phyloP scores from a whole-genome alignment of 208 protist species.

The Entamoeba dispar region DNA sequence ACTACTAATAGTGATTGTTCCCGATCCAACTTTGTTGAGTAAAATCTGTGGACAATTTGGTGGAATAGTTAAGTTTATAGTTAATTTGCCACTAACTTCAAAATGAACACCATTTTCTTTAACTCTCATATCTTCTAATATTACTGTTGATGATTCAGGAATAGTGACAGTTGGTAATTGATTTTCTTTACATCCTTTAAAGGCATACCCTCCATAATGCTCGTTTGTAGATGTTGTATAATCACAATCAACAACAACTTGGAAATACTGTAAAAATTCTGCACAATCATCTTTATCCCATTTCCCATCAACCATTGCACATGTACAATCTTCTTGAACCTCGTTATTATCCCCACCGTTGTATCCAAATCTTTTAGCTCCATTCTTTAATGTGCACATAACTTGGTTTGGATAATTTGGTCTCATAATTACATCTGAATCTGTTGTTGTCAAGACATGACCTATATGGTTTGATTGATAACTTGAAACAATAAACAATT shows the following conservation, averaged over 20 bases:
- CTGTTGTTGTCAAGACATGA: not conserved
- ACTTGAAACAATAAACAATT: too few species aligned
- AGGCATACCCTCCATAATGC: not conserved
- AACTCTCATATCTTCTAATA: not conserved
- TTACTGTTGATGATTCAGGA: not conserved
- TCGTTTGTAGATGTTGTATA: not conserved
- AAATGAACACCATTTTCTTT: not conserved
- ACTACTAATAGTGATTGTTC: not conserved
- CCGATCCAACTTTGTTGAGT: not conserved
- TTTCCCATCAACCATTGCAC: not conserved
- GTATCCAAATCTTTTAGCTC: not conserved
- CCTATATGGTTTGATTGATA: too few species aligned
- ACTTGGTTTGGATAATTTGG: not conserved
- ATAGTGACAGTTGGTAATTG: not conserved
- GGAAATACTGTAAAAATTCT: not conserved
- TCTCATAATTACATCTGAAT: not conserved
- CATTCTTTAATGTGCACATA: not conserved
- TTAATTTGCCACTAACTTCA: not conserved
- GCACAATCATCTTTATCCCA: not conserved
- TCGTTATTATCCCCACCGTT: not conserved
- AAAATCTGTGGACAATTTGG: not conserved
- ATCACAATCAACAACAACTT: not conserved
- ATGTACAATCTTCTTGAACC: not conserved
- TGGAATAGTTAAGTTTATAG: not conserved
- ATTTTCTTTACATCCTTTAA: not conserved